Base-by-base conservation (phyloP, 768 basidiomycete species). In the Leucosporidium scottii region DNA sequence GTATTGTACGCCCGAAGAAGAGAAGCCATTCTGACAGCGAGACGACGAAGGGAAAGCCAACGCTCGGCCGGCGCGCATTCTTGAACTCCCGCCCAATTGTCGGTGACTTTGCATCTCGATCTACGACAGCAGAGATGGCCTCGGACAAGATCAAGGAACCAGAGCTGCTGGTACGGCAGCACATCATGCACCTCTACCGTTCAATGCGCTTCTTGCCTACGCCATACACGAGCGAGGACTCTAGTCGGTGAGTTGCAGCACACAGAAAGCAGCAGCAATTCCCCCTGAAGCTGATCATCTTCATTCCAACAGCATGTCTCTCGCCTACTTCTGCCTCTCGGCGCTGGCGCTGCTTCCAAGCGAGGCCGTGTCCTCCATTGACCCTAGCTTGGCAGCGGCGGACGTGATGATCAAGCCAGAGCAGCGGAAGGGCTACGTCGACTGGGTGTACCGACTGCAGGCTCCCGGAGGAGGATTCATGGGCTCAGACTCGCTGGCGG, bases 371-470 rank as follows among this genome's bases (percentile, higher is more conserved):
- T 65, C 70, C 0, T 27, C 55, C 15, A 85, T 82, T 3, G 76
- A 79, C 0, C 69, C 87, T 1, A 50, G 31, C 20, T 23, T 47
- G n/a, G 25, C 48, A 20, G 69, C 67, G 4, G 53, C 66, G 34
- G 75, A 82, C 8, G 70, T 71, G 6, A 84, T 83, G 70, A 82
- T 82, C 1, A 82, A 76, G 13, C 76, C 81, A 10, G 73, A 76
- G 21, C 86, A 92, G 71, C 83, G 84, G n/a, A 78, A 83, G 51
- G 77, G 76, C 0, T 94, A 89, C 87, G 80, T 80, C 57, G 81
- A 85, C 63, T 97, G 93, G 93, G 84, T 98, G 58, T 99, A 93
- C 91, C 83, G 82, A 27, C 87, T 93, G 76, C 90, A 96, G 72
- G 79, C 48, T 3, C n/a, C 66, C 10, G 9, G 21, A 0, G 75